phyloP scores from a whole-genome alignment of 495 filamentous ascomycete species.

The Cercophora scortea region DNA sequence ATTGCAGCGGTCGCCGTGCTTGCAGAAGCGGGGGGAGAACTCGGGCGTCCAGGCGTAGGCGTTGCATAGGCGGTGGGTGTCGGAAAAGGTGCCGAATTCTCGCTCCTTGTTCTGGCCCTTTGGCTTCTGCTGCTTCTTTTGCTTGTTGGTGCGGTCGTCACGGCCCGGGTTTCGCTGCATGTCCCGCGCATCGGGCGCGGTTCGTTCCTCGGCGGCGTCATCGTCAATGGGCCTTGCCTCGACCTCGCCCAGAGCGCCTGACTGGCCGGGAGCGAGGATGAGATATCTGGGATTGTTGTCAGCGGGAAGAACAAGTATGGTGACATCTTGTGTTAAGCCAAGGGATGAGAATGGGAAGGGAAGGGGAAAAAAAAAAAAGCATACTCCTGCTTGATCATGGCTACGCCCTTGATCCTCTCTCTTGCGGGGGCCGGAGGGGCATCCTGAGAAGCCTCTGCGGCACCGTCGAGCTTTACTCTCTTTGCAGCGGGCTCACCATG shows the following conservation, averaged over 20 bases:
- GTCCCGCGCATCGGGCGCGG: constrained; percentile 37
- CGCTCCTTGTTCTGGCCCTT: constrained; percentile 75
- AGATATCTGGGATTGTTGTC: constrained; percentile 47
- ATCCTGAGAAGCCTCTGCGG: constrained; percentile 11
- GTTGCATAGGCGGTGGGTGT: constrained; percentile 70
- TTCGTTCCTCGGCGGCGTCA: constrained; percentile 58
- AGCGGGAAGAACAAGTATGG: constrained; percentile 2
- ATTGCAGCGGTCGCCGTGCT: constrained; percentile 68
- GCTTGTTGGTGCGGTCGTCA: neutral
- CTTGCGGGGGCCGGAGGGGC: constrained; percentile 8
- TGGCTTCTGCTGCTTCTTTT: constrained; percentile 48
- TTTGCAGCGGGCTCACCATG: constrained; percentile 47
- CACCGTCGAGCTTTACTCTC: constrained; percentile 44
- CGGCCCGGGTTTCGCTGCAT: constrained; percentile 21
- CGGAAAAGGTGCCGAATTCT: constrained; percentile 73
- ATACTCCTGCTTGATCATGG: constrained; percentile 80
- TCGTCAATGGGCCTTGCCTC: constrained; percentile 43
- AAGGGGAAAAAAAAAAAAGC: constrained; percentile 12
- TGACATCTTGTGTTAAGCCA: too few species aligned
- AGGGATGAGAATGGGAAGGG: neutral
- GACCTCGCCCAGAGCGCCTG: constrained; percentile 8
- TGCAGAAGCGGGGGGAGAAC: constrained; percentile 66
- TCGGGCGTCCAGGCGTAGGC: constrained; percentile 58
- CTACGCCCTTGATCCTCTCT: constrained; percentile 57
- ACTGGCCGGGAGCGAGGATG: constrained; percentile 28